Base-by-base conservation (phyloP, 2,329 filamentous ascomycete species). In the Aspergillus nomiae region DNA sequence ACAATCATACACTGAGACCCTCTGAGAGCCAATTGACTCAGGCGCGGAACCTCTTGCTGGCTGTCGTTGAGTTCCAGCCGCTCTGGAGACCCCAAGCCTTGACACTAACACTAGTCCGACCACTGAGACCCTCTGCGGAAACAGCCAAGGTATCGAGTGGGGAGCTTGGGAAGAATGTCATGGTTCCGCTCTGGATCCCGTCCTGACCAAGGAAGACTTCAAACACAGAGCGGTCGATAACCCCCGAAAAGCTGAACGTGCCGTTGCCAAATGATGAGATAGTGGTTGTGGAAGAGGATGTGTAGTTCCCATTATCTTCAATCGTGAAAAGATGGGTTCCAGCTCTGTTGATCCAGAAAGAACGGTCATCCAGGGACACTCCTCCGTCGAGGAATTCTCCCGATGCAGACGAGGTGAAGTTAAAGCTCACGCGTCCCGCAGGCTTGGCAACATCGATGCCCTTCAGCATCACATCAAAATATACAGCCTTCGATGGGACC, bases 391-490 rank as follows among this genome's bases (percentile, higher is more conserved):
- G 69, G 10, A 75, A 80, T 67, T 87, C 85, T 7, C 79, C 80
- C 0, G 83, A 81, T 0, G 74, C 69, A 0, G 83, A 82, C 0
- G 84, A 84, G 10, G 77, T 74, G 71, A 87, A 83, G 1, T 84
- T 85, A 71, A 87, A 83, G 71, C 84, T 86, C 5, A 86, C 71
- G 0, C 80, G 80, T 5, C 77, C 77, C 1, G 67, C 69, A 1
- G 79, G 74, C 10, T 71, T 70, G 30, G 72, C 30, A n/a, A 63
- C 10, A 1, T 75, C 74, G 34, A 84, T 76, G 21, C 70, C 74
- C 0, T 82, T 84, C 45, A 88, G 76, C 67, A 86, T 85, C 48
- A 82, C 80, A 62, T 86, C 81, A 68, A 87, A 83, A 70, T 84
- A 85, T 14, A 89, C 68, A 0, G 85, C 83, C 11, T 83, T 81